Evolutionary conservation across 75 land plant genomes (phyloP).

Genomic region (Isoetes taiwanensis): DNA sequence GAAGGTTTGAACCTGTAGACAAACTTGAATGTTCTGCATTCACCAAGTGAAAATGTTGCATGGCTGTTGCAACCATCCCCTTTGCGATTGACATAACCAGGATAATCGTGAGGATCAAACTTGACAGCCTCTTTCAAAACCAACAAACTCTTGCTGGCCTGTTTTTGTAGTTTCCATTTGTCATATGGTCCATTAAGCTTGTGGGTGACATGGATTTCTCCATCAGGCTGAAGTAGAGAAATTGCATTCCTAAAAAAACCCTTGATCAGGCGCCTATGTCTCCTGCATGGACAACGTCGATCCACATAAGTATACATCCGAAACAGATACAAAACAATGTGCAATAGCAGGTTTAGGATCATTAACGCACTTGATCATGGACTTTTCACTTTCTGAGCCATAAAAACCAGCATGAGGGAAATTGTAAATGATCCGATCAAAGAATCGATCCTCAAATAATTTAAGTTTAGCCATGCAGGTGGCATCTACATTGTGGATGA

Average conservation of each 20-base stretch:
- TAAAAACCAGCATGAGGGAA: slow-evolving; percentile 47
- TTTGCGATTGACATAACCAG: slow-evolving; percentile 31
- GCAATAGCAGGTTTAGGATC: too few relatives aligned
- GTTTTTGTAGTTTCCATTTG: slow-evolving; percentile 30
- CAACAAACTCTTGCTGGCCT: slow-evolving; percentile 20
- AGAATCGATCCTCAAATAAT: slow-evolving; percentile 3
- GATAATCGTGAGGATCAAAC: slow-evolving; percentile 29
- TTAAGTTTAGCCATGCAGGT: neutral
- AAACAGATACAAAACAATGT: too few relatives aligned
- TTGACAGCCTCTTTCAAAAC: slow-evolving; percentile 6
- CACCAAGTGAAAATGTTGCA: slow-evolving; percentile 24
- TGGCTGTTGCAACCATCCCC: slow-evolving; percentile 23
- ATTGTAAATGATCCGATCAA: slow-evolving; percentile 38
- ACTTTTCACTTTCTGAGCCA: slow-evolving; percentile 13
- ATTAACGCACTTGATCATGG: neutral
- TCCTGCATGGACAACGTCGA: too few relatives aligned
- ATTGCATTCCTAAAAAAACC: slow-evolving; percentile 36
- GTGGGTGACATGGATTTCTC: slow-evolving; percentile 42
- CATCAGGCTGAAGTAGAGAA: slow-evolving; percentile 21
- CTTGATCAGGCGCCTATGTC: slow-evolving; percentile 28
- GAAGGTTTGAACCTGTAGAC: too few relatives aligned
- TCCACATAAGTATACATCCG: too few relatives aligned
- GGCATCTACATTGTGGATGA: slow-evolving; percentile 42
- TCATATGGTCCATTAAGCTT: slow-evolving; percentile 23
- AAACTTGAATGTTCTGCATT: slow-evolving; percentile 27